phyloP scores from a whole-genome alignment of 116 monocot species.

The Papilionanthe hybrid region DNA sequence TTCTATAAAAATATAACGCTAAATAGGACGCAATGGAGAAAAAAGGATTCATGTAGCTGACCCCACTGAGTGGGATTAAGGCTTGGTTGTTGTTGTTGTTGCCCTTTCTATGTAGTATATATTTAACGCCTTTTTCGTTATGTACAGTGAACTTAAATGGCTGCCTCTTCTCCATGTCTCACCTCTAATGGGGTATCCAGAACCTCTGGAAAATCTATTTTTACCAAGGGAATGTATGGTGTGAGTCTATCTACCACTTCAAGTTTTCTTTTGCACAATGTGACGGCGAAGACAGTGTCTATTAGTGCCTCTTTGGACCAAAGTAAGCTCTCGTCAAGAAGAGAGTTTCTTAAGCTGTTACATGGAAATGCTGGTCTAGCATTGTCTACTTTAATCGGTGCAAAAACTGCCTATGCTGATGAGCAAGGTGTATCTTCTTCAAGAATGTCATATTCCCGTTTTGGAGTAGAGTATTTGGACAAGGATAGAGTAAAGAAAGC shows the following conservation, averaged over 20 bases:
- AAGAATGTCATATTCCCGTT: conserved; percentile 95
- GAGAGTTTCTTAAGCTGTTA: conserved; percentile 77
- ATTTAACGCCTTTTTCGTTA: not conserved
- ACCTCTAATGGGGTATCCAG: conserved; percentile 39
- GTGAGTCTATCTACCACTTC: conserved; percentile 23
- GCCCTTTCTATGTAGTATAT: not conserved
- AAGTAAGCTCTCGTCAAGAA: conserved; percentile 45
- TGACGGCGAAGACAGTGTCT: conserved; percentile 29
- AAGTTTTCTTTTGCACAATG: conserved; percentile 29
- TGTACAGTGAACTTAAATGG: conserved; percentile 34
- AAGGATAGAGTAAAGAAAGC: conserved; percentile 90
- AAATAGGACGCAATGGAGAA: too few relatives aligned
- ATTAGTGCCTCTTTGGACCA: conserved; percentile 51
- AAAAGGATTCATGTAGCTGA: too few relatives aligned
- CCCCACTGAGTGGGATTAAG: too few relatives aligned
- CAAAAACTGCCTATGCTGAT: conserved; percentile 64
- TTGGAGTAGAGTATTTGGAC: conserved; percentile 91
- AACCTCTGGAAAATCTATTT: conserved; percentile 13
- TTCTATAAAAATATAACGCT: too few relatives aligned
- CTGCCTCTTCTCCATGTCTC: conserved; percentile 39
- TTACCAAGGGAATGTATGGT: conserved; percentile 56
- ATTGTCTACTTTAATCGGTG: conserved; percentile 42
- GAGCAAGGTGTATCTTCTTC: conserved; percentile 92
- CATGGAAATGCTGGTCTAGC: conserved; percentile 68
- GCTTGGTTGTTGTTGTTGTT: too few relatives aligned